Evolutionary conservation across 139 green algal genomes (phyloP).

Genomic region (Raphidocelis subcapitata): DNA sequence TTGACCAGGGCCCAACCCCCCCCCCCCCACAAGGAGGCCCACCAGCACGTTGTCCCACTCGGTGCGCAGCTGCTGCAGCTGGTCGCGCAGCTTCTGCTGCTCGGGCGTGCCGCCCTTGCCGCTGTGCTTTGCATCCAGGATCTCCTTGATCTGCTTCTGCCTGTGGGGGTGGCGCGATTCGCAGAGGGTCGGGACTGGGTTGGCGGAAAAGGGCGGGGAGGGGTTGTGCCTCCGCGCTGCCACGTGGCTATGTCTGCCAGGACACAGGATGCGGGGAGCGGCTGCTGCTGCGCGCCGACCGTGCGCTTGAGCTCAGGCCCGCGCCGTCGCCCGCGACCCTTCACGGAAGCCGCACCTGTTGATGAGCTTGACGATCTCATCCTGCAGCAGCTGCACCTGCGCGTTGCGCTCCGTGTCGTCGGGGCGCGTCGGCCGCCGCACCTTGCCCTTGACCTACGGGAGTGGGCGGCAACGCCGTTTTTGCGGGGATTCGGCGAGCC

Average conservation of each 20-base stretch:
- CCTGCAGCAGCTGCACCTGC: conserved; percentile 49
- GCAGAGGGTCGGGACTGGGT: no score
- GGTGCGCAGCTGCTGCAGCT: conserved; percentile 29
- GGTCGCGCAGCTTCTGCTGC: conserved; percentile 27
- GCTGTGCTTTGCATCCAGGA: conserved; percentile 25
- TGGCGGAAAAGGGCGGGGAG: no score
- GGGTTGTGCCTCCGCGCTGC: no score
- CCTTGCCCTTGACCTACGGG: conserved; percentile 27
- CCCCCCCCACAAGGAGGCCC: no score
- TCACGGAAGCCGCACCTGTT: not conserved
- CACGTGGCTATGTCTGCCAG: no score
- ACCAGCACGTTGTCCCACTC: conserved; percentile 49
- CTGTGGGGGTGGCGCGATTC: conserved; percentile 15
- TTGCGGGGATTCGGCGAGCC: no score
- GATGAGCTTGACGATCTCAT: conserved; percentile 42
- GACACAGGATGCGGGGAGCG: no score
- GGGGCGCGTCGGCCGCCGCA: conserved; percentile 26
- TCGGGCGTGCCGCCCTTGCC: conserved; percentile 15
- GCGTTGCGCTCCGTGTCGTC: conserved; percentile 51
- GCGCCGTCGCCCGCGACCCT: no score
- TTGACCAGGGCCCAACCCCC: no score
- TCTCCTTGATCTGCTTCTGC: conserved; percentile 54
- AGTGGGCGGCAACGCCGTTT: no score
- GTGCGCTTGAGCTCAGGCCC: no score
- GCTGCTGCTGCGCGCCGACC: no score